Conservation (phyloP, 345 rosid species). For the Conringia planisiliqua region DNA sequence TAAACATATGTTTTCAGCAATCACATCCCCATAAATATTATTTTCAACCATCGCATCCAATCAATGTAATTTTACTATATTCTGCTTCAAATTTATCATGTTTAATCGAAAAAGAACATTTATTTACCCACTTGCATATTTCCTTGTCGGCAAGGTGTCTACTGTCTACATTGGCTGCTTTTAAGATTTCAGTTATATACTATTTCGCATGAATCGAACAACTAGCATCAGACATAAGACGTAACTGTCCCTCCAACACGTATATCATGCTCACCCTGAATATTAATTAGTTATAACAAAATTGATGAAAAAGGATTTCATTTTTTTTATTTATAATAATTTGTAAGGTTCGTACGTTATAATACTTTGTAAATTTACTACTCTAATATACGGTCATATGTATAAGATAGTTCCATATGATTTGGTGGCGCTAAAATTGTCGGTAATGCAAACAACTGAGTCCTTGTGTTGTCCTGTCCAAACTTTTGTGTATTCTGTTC, state of each 20-base stretch:
- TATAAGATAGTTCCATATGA: not conserved
- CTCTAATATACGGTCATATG: not conserved
- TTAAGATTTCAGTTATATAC: not conserved
- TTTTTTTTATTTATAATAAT: not conserved
- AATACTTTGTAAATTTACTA: not conserved
- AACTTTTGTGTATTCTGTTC: not conserved
- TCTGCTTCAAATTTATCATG: not conserved
- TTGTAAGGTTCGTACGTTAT: not conserved
- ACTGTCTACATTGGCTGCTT: constrained; percentile 22
- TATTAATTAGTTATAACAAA: not conserved
- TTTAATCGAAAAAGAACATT: not conserved
- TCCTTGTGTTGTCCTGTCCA: not conserved
- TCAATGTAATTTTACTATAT: not conserved
- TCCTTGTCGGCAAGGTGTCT: constrained; percentile 32
- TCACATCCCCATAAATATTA: not conserved
- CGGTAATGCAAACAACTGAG: not conserved
- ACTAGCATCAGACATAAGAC: not conserved
- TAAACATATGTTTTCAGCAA: not conserved
- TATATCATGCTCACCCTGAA: not conserved
- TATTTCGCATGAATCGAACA: constrained; percentile 9
- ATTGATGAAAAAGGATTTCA: not conserved
- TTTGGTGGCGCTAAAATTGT: not conserved
- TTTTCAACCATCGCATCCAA: not conserved
- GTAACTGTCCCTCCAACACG: not conserved
- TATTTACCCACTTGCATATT: constrained; percentile 12